Base-by-base conservation (phyloP, 73 alveolate genomes). In the Paramecium octaurelia region DNA sequence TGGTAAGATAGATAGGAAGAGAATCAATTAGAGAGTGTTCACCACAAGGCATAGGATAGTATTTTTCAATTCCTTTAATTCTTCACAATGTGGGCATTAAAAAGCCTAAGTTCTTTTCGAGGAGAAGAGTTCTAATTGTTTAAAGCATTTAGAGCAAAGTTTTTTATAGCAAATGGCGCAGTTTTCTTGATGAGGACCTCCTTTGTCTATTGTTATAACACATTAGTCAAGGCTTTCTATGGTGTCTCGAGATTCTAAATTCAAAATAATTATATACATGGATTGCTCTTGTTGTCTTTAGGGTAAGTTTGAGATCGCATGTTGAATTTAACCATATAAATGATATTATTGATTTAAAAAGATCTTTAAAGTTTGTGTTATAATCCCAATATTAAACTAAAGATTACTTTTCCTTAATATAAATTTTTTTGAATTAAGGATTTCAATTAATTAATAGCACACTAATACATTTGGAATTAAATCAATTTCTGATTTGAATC, bases 341-440 rank as follows among this genome's bases (percentile, higher is more conserved):
- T 64, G 84, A 64, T 64, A 64, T 64, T 64, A 64, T 31, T 64
- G 84, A 31, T 64, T 64, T 27, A 64, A 64, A 64, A 64, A 34
- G 46, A 54, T 64, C 84, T 64, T 64, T 64, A 64, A 31, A 64
- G 42, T 64, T 24, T 64, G 84, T 64, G 84, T 64, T 64, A 64
- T 64, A 64, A 64, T 64, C 23, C 46, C 50, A 64, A 64, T 64
- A 64, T 64, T 64, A 64, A 64, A 64, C 84, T 27, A 9, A 31
- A 34, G 42, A 34, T 64, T 64, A 64, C 84, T 64, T 27, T 34
- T 34, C 46, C 84, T 31, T 34, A 64, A 64, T 64, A 64, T 64
- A 64, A 31, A 64, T 64, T 64, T 14, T 14, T 54, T 54, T 54
- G 69, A 54, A 54, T 54, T 54, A 54, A 54, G 69, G 5, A 4